Percentiles rank a stretch among this genome's conserved stretches.
Conservation (phyloP, 805 yeast genomes). For the Teunomyces panamensis region DNA sequence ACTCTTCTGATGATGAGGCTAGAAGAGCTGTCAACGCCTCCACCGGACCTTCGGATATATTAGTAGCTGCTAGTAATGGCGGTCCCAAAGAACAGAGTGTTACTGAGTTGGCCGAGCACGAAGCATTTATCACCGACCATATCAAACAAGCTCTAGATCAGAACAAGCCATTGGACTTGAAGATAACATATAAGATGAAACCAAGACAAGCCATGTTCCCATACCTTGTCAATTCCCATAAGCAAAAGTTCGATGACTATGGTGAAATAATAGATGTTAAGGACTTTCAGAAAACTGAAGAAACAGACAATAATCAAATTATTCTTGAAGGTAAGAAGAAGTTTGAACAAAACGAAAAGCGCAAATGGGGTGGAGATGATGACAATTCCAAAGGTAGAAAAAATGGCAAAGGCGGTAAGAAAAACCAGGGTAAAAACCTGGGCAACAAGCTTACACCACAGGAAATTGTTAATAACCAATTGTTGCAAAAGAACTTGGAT, state of each 20-base stretch:
- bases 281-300: constrained; percentile 59
- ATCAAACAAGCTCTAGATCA: constrained; percentile 38
- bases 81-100: constrained; percentile 9
- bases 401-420: constrained; percentile 15
- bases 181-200: constrained; percentile 42
- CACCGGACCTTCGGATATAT: neutral
- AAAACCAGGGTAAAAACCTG: constrained; percentile 15
- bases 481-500: constrained; percentile 42
- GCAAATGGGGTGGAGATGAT: constrained; percentile 25
- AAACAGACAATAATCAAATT: constrained; percentile 34
- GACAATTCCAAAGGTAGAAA: constrained; percentile 4
- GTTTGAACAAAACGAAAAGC: constrained; percentile 30
- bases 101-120: constrained; percentile 38
- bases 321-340: constrained; percentile 37
- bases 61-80: neutral
- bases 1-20: constrained; percentile 10
- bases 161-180: constrained; percentile 53
- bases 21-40: neutral
- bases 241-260: constrained; percentile 75
- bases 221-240: constrained; percentile 45
- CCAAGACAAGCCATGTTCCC: constrained; percentile 75
- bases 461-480: constrained; percentile 39
- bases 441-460: constrained; percentile 39
- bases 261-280: constrained; percentile 72
- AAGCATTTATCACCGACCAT: constrained; percentile 38